Conservation (phyloP, 352 stramenopile species). For the Phytophthora constricta region DNA sequence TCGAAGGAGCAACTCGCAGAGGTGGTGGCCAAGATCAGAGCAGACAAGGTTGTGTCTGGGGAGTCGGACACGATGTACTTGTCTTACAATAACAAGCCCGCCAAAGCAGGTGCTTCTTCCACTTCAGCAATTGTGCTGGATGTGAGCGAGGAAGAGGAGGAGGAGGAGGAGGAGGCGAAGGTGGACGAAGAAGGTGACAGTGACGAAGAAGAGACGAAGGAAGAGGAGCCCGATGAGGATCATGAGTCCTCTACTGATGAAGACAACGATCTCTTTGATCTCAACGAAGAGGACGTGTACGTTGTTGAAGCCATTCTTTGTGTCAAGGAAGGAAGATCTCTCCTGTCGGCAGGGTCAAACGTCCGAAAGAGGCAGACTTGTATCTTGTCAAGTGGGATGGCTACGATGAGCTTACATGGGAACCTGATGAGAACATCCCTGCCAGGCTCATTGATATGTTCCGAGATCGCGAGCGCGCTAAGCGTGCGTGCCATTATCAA, state of each 20-base stretch:
- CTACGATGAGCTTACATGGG: conserved; percentile 84
- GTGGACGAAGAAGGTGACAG: conserved; percentile 31
- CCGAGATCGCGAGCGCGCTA: conserved; percentile 53
- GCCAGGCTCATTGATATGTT: conserved; percentile 68
- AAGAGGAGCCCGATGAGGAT: conserved; percentile 25
- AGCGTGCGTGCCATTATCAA: conserved; percentile 55
- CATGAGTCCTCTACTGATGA: conserved; percentile 68
- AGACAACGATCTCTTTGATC: conserved; percentile 68
- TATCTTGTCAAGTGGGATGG: conserved; percentile 84
- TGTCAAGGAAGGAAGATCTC: conserved; percentile 58
- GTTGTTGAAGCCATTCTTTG: conserved; percentile 79
- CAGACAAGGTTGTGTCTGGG: conserved; percentile 28
- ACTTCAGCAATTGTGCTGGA: conserved; percentile 63
- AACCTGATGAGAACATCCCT: conserved; percentile 74
- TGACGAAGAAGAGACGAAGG: conserved; percentile 31
- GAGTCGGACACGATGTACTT: conserved; percentile 32
- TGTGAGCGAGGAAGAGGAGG: conserved; percentile 53
- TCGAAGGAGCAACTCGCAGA: conserved; percentile 35
- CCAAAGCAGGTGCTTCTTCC: conserved; percentile 38
- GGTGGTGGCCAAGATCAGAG: conserved; percentile 43
- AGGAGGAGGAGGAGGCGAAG: conserved; percentile 39
- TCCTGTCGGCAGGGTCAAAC: conserved; percentile 40
- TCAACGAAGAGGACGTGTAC: conserved; percentile 80
- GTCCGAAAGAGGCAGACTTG: conserved; percentile 66
- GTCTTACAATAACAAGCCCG: conserved; percentile 26